Evolutionary conservation across 2,329 filamentous ascomycete species (phyloP), one percentile per base, ranked within the genome.

Genomic region (Mycogone perniciosa): DNA sequence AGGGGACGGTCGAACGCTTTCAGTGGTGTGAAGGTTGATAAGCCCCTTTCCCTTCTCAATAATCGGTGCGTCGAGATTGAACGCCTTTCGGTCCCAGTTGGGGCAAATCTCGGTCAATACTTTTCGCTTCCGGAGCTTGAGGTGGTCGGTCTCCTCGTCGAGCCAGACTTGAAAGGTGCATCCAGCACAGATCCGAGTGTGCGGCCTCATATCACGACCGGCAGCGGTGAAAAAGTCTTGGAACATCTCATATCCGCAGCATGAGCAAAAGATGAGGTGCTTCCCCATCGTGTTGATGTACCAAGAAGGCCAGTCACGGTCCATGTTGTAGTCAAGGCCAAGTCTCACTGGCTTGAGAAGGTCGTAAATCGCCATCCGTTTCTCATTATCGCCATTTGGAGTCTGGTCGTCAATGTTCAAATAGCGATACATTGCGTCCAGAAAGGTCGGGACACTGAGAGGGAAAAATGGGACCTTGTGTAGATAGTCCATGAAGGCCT

Each of bases 51-150:
- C 61, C 6, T 49, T 33, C 2, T 34, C 13, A 31, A 55, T 44
- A 2, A 69, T 26, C 0, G 67, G 67, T 0, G 68, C 67, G 11
- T 68, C 63, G 2, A 31, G 1, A 44, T 71, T 70, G 56, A 67
- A 68, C 0, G 11, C 51, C 0, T 8, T 31, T 0, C 31, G 48
- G 1, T 60, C 35, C 64, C 66, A 67, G 0, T 57, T 40, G 1
- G 60, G 54, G n/a, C 64, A 67, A 3, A 70, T 58, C 0, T 9
- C 33, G 1, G 49, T 31, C 35, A 68, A 39, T 1, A 56, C 44
- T 0, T 50, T n/a, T 2, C 43, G 48, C 30, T 62, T 59, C 5
- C 58, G 39, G 1, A 7, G 3, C 31, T 63, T 65, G 3, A 60
- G 59, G 4, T 69, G 65, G 7, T 68, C 61, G 0, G 6, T 4